Percentiles rank a stretch among this genome's conserved stretches.
phyloP scores from a whole-genome alignment of 1,139 yeast species.

The Blastobotrys capitulatus region DNA sequence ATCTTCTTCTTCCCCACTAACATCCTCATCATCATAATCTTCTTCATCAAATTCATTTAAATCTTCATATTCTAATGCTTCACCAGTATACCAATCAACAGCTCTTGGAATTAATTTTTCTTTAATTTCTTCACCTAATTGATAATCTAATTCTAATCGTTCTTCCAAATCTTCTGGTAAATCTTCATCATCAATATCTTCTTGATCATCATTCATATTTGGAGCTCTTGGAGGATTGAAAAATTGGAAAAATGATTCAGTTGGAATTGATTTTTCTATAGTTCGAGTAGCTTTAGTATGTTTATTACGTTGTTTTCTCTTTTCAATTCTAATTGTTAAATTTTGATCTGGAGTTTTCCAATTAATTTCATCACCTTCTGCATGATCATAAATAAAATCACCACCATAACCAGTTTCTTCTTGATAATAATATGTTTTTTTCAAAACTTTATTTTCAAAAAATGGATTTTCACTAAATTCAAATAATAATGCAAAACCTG shows the following conservation, averaged over 20 bases:
- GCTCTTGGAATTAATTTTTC: constrained; percentile 95
- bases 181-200: constrained; percentile 48
- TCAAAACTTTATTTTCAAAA: constrained; percentile 64
- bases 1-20: constrained; percentile 48
- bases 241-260: constrained; percentile 91
- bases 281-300: constrained; percentile 96
- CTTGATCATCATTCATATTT: constrained; percentile 41
- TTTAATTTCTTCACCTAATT: constrained; percentile 93
- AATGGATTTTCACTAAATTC: constrained; percentile 73
- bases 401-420: constrained; percentile 93
- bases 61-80: constrained; percentile 64
- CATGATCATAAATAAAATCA: constrained; percentile 94
- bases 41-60: constrained; percentile 49
- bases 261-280: constrained; percentile 87
- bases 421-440: constrained; percentile 90
- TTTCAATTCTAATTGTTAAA: constrained; percentile 81
- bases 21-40: constrained; percentile 44
- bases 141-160: constrained; percentile 86
- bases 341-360: constrained; percentile 81
- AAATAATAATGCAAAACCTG: constrained; percentile 86
- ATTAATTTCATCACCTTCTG: constrained; percentile 81
- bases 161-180: constrained; percentile 75
- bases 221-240: constrained; percentile 91
- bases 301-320: constrained; percentile 97
- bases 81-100: constrained; percentile 97